Conservation (phyloP, 1,139 yeast genomes). For the Lodderomyces elongisporus region DNA sequence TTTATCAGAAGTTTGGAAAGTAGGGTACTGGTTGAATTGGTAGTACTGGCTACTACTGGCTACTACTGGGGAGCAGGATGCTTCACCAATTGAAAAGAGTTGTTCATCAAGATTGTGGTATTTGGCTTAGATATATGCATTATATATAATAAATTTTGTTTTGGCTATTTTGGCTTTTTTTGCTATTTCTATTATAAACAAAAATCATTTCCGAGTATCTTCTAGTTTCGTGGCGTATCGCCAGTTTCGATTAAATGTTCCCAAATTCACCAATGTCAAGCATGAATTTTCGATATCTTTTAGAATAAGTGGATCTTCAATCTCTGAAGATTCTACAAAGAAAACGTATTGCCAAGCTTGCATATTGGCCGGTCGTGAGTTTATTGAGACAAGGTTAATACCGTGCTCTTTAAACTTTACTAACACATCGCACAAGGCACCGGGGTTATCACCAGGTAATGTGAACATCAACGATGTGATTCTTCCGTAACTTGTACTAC, state of each 20-base stretch:
- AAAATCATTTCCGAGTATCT: background rate
- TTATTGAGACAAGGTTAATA: constrained; percentile 68
- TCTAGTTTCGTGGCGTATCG: constrained; percentile 14
- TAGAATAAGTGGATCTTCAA: constrained; percentile 10
- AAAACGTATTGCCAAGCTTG: constrained; percentile 81
- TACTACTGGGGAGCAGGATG: too few species aligned
- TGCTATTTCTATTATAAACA: constrained; percentile 1
- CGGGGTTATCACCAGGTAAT: constrained; percentile 64
- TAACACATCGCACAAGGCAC: constrained; percentile 68
- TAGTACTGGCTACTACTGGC: too few species aligned
- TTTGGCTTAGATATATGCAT: too few species aligned
- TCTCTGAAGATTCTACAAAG: constrained; percentile 60
- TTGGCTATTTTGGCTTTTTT: too few species aligned
- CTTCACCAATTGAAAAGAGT: too few species aligned
- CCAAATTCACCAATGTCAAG: constrained; percentile 32
- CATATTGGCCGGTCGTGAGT: constrained; percentile 63
- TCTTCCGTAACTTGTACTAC: constrained; percentile 6
- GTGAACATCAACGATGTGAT: constrained; percentile 63
- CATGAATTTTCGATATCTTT: constrained; percentile 15
- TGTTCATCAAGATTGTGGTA: too few species aligned
- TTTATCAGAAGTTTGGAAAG: constrained; percentile 72
- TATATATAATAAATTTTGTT: too few species aligned
- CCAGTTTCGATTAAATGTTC: constrained; percentile 32
- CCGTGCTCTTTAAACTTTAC: constrained; percentile 50
- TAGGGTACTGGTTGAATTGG: too few species aligned